phyloP scores from a whole-genome alignment of 2,329 filamentous ascomycete species.

The Sporothrix pallida region DNA sequence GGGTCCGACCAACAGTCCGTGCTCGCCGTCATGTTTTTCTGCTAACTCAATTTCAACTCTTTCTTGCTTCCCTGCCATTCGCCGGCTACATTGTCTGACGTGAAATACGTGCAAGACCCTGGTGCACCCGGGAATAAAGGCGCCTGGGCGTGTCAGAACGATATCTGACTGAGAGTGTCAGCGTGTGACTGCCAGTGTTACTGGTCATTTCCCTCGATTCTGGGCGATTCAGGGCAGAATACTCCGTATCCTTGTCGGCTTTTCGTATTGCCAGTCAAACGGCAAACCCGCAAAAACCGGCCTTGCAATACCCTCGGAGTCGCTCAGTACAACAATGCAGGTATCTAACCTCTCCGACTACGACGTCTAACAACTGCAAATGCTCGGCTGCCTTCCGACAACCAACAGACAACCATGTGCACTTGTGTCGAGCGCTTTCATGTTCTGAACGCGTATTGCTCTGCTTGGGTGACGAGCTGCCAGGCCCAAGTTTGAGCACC shows the following conservation, averaged over 20 bases:
- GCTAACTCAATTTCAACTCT: neutral
- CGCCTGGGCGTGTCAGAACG: conserved; percentile 12
- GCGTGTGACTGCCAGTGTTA: neutral
- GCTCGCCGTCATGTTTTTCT: neutral
- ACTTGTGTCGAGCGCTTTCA: neutral
- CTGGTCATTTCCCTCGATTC: conserved; percentile 9
- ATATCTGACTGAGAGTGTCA: neutral
- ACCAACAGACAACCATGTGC: neutral
- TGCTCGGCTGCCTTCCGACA: conserved; percentile 20
- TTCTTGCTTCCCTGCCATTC: neutral
- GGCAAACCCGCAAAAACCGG: too few relatives aligned
- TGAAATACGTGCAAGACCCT: neutral
- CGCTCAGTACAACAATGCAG: conserved; percentile 2
- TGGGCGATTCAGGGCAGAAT: neutral
- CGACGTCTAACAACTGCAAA: neutral
- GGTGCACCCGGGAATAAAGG: conserved; percentile 8
- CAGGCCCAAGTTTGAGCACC: neutral
- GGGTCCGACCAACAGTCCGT: conserved; percentile 2
- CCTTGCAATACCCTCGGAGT: neutral
- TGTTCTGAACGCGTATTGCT: neutral
- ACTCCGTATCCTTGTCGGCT: neutral
- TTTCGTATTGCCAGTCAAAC: neutral
- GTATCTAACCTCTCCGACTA: neutral
- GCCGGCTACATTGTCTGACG: neutral
- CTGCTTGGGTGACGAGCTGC: neutral